Conservation (phyloP, 2,329 filamentous ascomycete species). For the Penicillium sp. region DNA sequence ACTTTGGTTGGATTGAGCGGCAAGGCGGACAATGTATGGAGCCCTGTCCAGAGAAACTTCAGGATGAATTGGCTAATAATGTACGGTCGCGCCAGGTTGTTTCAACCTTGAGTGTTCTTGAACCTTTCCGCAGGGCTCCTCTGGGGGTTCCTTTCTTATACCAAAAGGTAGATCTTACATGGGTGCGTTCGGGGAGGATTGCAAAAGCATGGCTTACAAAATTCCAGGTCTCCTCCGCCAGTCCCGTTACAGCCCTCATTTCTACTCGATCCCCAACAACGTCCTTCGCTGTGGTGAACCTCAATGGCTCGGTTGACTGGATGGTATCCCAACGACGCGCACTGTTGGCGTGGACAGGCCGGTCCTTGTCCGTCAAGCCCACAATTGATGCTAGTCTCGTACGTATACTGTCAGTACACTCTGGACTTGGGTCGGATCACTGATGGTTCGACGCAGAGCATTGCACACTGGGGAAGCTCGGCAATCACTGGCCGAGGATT, state of each 20-base stretch:
- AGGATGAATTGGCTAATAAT: neutral
- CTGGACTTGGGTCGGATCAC: neutral
- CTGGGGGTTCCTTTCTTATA: conserved; percentile 93
- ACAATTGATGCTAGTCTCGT: conserved; percentile 67
- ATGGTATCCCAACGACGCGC: conserved; percentile 82
- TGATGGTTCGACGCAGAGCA: conserved; percentile 45
- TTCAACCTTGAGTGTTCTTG: conserved; percentile 81
- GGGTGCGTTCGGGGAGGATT: neutral
- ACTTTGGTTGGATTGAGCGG: conserved; percentile 86
- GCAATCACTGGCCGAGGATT: conserved; percentile 82
- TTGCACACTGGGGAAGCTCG: conserved; percentile 89
- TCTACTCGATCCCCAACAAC: conserved; percentile 80
- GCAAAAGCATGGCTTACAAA: conserved; percentile 8
- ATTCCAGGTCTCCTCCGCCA: conserved; percentile 69
- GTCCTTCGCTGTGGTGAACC: conserved; percentile 77
- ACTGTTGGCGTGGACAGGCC: conserved; percentile 92
- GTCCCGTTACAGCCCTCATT: conserved; percentile 80
- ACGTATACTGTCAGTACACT: conserved; percentile 14
- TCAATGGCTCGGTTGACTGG: conserved; percentile 95
- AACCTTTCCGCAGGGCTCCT: conserved; percentile 70
- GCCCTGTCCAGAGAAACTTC: neutral
- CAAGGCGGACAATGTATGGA: conserved; percentile 75
- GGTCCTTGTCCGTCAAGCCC: conserved; percentile 70
- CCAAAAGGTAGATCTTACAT: conserved; percentile 51
- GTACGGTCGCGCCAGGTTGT: conserved; percentile 54